These are phyloP conservation scores for Podospora conica DNA, from an alignment of 495 filamentous ascomycete species.

Conservation along the genomic window DNA sequence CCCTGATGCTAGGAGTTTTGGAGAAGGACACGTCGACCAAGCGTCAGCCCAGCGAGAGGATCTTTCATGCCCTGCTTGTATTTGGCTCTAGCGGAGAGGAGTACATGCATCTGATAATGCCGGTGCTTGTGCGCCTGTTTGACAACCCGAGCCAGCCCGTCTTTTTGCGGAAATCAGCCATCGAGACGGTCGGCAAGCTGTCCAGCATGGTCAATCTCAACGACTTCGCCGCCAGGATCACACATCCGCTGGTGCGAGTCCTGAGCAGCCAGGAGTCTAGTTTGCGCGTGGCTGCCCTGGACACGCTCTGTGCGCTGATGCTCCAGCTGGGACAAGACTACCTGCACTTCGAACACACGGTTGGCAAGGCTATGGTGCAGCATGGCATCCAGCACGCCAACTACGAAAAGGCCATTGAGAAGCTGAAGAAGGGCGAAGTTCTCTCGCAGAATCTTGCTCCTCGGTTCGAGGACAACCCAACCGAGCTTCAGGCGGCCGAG, in stretches of 20 bases:
- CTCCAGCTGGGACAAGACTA: slow-evolving; percentile 95
- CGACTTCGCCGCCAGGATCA: slow-evolving; percentile 90
- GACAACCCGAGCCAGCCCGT: slow-evolving; percentile 74
- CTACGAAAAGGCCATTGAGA: slow-evolving; percentile 84
- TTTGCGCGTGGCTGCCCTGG: slow-evolving; percentile 77
- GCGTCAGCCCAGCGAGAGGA: slow-evolving; percentile 73
- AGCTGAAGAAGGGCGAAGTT: slow-evolving; percentile 87
- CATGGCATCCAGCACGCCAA: slow-evolving; percentile 75
- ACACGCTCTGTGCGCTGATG: slow-evolving; percentile 91
- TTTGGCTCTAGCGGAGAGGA: slow-evolving; percentile 96
- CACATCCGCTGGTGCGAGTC: slow-evolving; percentile 80
- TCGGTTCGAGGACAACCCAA: slow-evolving; percentile 66
- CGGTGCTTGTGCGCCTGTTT: slow-evolving; percentile 87
- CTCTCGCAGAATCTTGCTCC: slow-evolving; percentile 91
- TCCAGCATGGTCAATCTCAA: slow-evolving; percentile 96
- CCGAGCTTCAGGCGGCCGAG: slow-evolving; percentile 74
- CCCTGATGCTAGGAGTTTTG: slow-evolving; percentile 87
- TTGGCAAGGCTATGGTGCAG: slow-evolving; percentile 68
- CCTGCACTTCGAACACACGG: slow-evolving; percentile 81
- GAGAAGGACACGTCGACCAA: slow-evolving; percentile 72
- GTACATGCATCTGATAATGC: slow-evolving; percentile 98
- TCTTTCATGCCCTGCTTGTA: slow-evolving; percentile 89
- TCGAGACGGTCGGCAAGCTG: slow-evolving; percentile 91
- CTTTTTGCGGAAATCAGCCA: slow-evolving; percentile 75
- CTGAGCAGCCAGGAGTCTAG: slow-evolving; percentile 63